These are phyloP conservation scores for Aplosporella prunicola DNA, from an alignment of 2,329 filamentous ascomycete species.

Conservation along the genomic window DNA sequence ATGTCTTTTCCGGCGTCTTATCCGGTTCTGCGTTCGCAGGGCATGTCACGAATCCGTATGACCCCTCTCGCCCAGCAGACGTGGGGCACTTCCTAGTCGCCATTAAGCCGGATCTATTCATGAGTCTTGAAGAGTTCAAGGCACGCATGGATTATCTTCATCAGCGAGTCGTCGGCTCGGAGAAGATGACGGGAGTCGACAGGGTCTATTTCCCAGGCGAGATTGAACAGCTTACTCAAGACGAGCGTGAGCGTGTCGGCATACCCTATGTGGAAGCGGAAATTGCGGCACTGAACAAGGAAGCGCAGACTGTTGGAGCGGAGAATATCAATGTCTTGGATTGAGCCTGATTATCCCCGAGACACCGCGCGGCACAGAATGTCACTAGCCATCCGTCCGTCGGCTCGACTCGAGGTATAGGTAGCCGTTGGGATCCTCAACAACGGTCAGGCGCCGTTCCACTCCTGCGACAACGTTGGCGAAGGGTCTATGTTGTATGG, in stretches of 20 bases:
- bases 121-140: constrained; percentile 60
- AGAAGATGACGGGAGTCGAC: constrained; percentile 46
- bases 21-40: constrained; percentile 73
- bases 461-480: too few relatives aligned
- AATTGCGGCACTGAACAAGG: constrained; percentile 40
- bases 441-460: too few relatives aligned
- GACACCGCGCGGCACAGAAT: too few relatives aligned
- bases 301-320: constrained; percentile 38
- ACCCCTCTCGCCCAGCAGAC: constrained; percentile 56
- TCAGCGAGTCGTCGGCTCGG: constrained; percentile 41
- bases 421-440: too few relatives aligned
- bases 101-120: constrained; percentile 66
- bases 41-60: constrained; percentile 67
- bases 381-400: too few relatives aligned
- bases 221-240: constrained; percentile 42
- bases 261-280: constrained; percentile 43
- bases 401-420: too few relatives aligned
- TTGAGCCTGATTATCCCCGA: constrained; percentile 4
- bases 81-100: constrained; percentile 67
- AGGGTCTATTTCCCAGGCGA: constrained; percentile 50
- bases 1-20: constrained; percentile 72
- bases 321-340: constrained; percentile 12
- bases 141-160: constrained; percentile 52
- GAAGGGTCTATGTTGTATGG: too few relatives aligned
- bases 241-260: constrained; percentile 33